Conservation (phyloP, 2,329 filamentous ascomycete species). For the Monosporascus sp. region DNA sequence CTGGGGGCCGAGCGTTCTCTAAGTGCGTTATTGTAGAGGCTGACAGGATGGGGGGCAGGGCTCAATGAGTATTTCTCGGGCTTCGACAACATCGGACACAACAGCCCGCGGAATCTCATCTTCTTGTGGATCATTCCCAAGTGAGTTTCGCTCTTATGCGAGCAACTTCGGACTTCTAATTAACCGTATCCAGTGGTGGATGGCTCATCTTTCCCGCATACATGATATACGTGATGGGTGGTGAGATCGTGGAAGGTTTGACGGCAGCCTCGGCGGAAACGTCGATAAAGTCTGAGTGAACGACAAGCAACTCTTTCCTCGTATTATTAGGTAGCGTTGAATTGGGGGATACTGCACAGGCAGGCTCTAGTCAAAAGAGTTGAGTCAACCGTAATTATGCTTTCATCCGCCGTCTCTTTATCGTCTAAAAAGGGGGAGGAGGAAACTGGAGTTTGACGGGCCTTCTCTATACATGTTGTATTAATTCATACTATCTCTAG, state of each 20-base stretch:
- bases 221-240: conserved; percentile 45
- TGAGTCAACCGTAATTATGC: too few relatives aligned
- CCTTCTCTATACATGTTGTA: too few relatives aligned
- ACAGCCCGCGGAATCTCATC: conserved; percentile 38
- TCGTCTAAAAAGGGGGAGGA: neutral
- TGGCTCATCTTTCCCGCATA: conserved; percentile 51
- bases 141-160: conserved; percentile 32
- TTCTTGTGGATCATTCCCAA: conserved; percentile 55
- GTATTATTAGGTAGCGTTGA: neutral
- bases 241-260: conserved; percentile 44
- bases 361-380: too few relatives aligned
- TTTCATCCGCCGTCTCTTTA: neutral
- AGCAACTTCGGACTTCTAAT: neutral
- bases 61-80: conserved; percentile 51
- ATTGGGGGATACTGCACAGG: too few relatives aligned
- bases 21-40: neutral
- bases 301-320: neutral
- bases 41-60: conserved; percentile 31
- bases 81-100: conserved; percentile 55
- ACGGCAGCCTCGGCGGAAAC: conserved; percentile 28
- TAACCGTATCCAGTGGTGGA: conserved; percentile 36
- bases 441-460: too few relatives aligned
- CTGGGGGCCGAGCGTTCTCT: too few relatives aligned
- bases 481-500: neutral
- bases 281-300: conserved; percentile 36